Evolutionary conservation across 352 stramenopile species (phyloP), one percentile per base, ranked within the genome.

Genomic region (Thalassiosira mediterranea): DNA sequence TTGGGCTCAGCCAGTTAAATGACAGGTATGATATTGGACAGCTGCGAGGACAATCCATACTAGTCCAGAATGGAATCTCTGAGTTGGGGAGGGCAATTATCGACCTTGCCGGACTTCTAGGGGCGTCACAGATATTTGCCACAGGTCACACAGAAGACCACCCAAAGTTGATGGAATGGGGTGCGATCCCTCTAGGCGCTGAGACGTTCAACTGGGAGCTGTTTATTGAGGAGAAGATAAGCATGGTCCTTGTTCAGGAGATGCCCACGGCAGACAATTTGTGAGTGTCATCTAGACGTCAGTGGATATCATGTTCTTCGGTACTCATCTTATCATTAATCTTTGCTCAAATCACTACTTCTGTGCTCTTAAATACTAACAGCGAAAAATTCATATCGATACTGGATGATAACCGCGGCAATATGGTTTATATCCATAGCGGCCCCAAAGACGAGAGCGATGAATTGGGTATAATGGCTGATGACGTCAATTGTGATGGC

Each of bases 51-150:
- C 38, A 76, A 56, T 74, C 59, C 4, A 62, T 82, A 26, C 51
- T 82, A 23, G 60, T 82, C 4, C 58, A 77, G 54, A 62, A 76
- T 67, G 73, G 73, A 47, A 37, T 76, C 34, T 76, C 73, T 11
- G 73, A 82, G 53, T 57, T 82, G 31, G 73, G 73, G 34, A 23
- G 32, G 34, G 73, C 53, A 26, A 32, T 82, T 4, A 82, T 82
- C 49, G 73, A 82, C 13, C 32, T 82, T 17, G 73, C 57, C 23
- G 29, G 25, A 8, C 44, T 65, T 7, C 47, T 82, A 5, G 73
- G 73, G 15, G 65, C 63, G 15, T 38, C 37, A 32, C 57, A 67
- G 49, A 73, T 82, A n/a, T 82, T 74, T 70, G 73, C 73, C 1
- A 82, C 73, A 2, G 54, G 64, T 17, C 59, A 58, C n/a, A 70